Base-by-base conservation (phyloP, 371 early-diverging fungal genomes). In the Haplosporangium sp. region DNA sequence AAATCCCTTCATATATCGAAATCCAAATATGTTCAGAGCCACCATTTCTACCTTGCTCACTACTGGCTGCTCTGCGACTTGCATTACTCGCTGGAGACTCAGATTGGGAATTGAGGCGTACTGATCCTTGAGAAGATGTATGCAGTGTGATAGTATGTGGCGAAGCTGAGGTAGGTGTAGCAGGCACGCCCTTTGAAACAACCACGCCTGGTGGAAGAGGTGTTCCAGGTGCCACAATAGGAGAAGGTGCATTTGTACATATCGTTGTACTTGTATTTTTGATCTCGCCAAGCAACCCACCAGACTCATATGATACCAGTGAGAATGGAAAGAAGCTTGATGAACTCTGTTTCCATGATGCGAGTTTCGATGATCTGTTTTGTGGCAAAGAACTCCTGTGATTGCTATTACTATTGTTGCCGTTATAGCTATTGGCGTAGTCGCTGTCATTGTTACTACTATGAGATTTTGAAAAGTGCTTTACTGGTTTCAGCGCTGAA, bases 241-340 rank as follows among this genome's bases (percentile, higher is more conserved):
- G 44, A 0, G 77, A 77, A 8, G 65, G 61, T 2, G 68, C 66
- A 8, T 72, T 64, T 5, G 73, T 77, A 27, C 77, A 69, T 27
- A 72, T 55, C 15, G 61, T 64, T 1, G 76, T 67, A 11, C 68
- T 71, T 4, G 76, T 61, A 56, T 71, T 71, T 37, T 66, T 77
- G 63, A 69, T 60, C 38, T 64, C 77, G 2, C 71, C 71, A 0
- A 77, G 34, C 5, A 72, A 20, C 2, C 77, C 67, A 10, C 77
- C 77, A n/a, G 65, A 67, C 42, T 77, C 77, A 42, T 77, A 72
- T 0, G 77, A 65, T 39, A 77, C 73, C 0, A 72, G 52, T 0
- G 72, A 72, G 69, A 72, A 77, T 1, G 72, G 77, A 17, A 77
- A 69, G 15, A 77, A 48, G 39, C 17, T 42, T 0, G 73, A 64